A percentile compares a stretch with the other conserved stretches of the same genome.
phyloP scores from a whole-genome alignment of 140 eudicot genomes.

The Bidens hawaiensis region DNA sequence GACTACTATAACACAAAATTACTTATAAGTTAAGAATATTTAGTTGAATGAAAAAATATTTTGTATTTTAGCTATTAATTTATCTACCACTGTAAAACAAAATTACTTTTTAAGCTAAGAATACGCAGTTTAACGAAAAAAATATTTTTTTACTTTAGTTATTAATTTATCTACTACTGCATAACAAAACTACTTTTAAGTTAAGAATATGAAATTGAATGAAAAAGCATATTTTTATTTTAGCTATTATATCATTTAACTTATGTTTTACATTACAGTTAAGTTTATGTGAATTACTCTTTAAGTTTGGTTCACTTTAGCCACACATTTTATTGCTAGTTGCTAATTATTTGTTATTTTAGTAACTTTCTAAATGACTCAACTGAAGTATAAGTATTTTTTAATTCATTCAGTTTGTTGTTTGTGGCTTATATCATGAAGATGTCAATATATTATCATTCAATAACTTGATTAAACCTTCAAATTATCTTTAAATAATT shows the following conservation, averaged over 20 bases:
- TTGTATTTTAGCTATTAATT: neutral
- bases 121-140: neutral
- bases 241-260: neutral
- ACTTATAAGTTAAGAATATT: neutral
- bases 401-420: neutral
- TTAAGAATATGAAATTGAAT: neutral
- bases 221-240: neutral
- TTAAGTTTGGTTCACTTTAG: neutral
- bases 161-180: slow-evolving; percentile 1
- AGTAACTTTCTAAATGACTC: neutral
- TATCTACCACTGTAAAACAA: neutral
- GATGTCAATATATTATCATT: neutral
- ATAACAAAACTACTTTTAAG: neutral
- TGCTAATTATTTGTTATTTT: neutral
- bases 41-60: neutral
- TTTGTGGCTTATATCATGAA: slow-evolving; percentile 5
- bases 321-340: neutral
- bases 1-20: neutral
- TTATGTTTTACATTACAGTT: neutral
- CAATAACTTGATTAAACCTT: neutral
- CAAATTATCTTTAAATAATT: neutral
- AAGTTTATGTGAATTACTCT: neutral
- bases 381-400: neutral
- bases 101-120: neutral
- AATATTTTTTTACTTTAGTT: neutral